Evolutionary conservation across 768 basidiomycete species (phyloP).

Genomic region (Cystobasidium onofrii): DNA sequence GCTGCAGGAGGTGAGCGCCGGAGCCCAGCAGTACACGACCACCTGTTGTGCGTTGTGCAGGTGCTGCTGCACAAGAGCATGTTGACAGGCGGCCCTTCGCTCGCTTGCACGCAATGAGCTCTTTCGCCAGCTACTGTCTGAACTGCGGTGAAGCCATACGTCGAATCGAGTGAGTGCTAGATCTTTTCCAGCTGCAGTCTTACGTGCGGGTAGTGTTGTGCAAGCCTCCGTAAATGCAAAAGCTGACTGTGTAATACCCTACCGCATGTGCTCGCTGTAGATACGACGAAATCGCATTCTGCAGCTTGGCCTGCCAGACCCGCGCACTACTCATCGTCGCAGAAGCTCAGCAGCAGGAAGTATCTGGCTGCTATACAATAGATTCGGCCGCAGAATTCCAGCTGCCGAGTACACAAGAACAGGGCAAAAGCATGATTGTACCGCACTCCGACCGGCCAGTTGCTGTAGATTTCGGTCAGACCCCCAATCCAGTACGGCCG

Average conservation of each 20-base stretch:
- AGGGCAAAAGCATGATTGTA: neutral
- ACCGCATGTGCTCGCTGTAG: neutral
- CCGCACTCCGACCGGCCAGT: too few relatives aligned
- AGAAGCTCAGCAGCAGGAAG: constrained; percentile 8
- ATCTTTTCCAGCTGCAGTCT: too few relatives aligned
- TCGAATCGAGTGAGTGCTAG: neutral
- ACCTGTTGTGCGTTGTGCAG: too few relatives aligned
- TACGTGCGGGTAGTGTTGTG: too few relatives aligned
- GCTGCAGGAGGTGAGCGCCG: too few relatives aligned
- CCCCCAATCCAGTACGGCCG: neutral
- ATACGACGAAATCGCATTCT: constrained; percentile 9
- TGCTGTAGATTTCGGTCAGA: neutral
- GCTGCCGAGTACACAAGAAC: neutral
- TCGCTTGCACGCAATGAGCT: neutral
- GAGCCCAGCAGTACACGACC: too few relatives aligned
- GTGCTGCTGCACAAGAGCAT: too few relatives aligned
- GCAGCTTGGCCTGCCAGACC: constrained; percentile 2
- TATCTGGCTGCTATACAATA: too few relatives aligned
- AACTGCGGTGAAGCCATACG: neutral
- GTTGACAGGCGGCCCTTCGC: too few relatives aligned
- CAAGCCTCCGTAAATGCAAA: too few relatives aligned
- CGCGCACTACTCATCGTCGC: neutral
- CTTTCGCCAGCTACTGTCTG: constrained; percentile 9
- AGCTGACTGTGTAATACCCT: too few relatives aligned
- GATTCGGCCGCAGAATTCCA: too few relatives aligned